Conservation (phyloP, 1,284 basidiomycete genomes). For the Trichosporon faecale region DNA sequence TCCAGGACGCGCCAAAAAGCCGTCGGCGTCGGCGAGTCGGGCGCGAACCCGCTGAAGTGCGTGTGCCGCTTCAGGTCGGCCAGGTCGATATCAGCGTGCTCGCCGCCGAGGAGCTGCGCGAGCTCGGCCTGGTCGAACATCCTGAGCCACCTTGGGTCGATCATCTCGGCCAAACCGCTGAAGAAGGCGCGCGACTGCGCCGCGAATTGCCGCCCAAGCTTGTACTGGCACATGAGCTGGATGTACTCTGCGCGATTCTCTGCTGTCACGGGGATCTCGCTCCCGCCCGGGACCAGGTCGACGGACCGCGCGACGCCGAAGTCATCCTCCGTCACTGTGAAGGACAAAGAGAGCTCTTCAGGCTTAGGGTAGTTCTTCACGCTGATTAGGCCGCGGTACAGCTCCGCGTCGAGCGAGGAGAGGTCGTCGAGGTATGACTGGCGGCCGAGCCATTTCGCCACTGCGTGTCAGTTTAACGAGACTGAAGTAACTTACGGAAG, state of each 20-base stretch:
- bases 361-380: conserved; percentile 87
- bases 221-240: conserved; percentile 82
- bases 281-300: conserved; percentile 79
- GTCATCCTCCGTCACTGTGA: conserved; percentile 85
- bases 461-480: conserved; percentile 49
- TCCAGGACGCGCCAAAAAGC: conserved; percentile 67
- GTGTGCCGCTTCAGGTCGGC: conserved; percentile 72
- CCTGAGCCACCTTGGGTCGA: conserved; percentile 83
- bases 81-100: conserved; percentile 75
- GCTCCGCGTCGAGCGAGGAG: conserved; percentile 81
- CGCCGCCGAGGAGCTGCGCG: conserved; percentile 77
- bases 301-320: conserved; percentile 76
- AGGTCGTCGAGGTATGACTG: conserved; percentile 89
- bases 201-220: conserved; percentile 82
- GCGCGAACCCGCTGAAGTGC: conserved; percentile 68
- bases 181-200: conserved; percentile 70
- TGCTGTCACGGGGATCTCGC: conserved; percentile 79
- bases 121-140: conserved; percentile 96
- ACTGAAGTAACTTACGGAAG: conserved; percentile 58
- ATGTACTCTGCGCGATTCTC: conserved; percentile 91
- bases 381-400: conserved; percentile 78
- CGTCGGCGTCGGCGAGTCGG: conserved; percentile 66
- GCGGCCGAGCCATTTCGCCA: conserved; percentile 69
- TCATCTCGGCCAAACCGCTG: conserved; percentile 74
- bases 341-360: conserved; percentile 90